Percentiles rank a stretch among this genome's conserved stretches.
phyloP scores from a whole-genome alignment of 805 yeast genomes.

The Pachysolen tannophilus region DNA sequence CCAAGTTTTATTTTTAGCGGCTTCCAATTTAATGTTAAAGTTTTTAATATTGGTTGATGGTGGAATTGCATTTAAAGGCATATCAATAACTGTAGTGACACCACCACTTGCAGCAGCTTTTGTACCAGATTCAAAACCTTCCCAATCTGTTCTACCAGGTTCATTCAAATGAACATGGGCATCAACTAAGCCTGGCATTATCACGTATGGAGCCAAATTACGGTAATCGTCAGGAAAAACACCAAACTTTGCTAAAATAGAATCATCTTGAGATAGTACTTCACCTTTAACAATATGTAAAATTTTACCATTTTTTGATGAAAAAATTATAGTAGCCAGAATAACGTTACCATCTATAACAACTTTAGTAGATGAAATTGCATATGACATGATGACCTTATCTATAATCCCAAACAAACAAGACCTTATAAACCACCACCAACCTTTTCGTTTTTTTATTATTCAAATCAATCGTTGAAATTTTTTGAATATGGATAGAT shows the following conservation, averaged over 20 bases:
- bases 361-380: slow-evolving; percentile 54
- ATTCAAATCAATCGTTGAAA: too few relatives aligned
- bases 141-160: slow-evolving; percentile 99
- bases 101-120: slow-evolving; percentile 94
- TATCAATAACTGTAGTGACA: slow-evolving; percentile 89
- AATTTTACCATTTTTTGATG: slow-evolving; percentile 50
- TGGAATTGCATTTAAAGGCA: slow-evolving; percentile 95
- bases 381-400: slow-evolving; percentile 48
- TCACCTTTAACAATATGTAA: slow-evolving; percentile 35
- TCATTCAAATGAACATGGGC: slow-evolving; percentile 93
- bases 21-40: slow-evolving; percentile 64
- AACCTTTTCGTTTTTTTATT: too few relatives aligned
- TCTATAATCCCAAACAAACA: too few relatives aligned
- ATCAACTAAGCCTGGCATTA: slow-evolving; percentile 89
- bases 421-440: too few relatives aligned
- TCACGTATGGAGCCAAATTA: slow-evolving; percentile 51
- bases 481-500: too few relatives aligned
- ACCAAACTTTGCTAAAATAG: slow-evolving; percentile 31
- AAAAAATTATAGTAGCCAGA: slow-evolving; percentile 63
- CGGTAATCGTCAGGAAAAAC: slow-evolving; percentile 34
- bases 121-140: slow-evolving; percentile 95
- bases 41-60: slow-evolving; percentile 85
- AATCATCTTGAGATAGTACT: slow-evolving; percentile 30
- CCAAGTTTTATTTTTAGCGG: slow-evolving; percentile 80
- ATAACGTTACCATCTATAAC: slow-evolving; percentile 35